Evolutionary conservation across 768 basidiomycete genomes (phyloP).

Genomic region (Hypholoma sublateritium): DNA sequence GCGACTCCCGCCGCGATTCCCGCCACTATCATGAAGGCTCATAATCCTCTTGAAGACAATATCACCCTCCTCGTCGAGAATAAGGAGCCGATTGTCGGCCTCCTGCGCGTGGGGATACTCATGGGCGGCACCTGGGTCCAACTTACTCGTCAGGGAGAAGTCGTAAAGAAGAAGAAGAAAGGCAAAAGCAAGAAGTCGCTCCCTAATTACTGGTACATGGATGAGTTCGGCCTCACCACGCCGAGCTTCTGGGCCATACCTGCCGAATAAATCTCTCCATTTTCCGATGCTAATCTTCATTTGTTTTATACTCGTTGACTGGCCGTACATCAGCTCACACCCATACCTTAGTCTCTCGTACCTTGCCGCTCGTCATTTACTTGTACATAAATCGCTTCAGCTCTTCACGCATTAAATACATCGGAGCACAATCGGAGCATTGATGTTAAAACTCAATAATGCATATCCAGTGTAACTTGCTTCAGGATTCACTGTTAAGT

Average conservation of each 20-base stretch:
- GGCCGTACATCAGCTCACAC: too few relatives aligned
- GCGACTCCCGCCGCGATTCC: conserved; percentile 2
- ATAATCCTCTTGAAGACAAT: conserved; percentile 54
- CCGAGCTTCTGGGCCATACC: conserved; percentile 37
- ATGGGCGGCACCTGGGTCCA: conserved; percentile 71
- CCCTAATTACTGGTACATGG: conserved; percentile 42
- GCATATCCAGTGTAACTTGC: too few relatives aligned
- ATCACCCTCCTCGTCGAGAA: conserved; percentile 57
- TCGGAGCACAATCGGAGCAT: too few relatives aligned
- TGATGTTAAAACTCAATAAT: too few relatives aligned
- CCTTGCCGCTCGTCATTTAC: too few relatives aligned
- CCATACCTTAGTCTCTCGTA: too few relatives aligned
- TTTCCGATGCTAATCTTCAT: background rate
- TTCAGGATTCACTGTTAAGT: too few relatives aligned
- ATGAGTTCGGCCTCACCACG: conserved; percentile 35
- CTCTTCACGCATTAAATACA: too few relatives aligned
- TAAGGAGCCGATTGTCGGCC: conserved; percentile 24
- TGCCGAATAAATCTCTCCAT: background rate
- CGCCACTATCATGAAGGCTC: conserved; percentile 26
- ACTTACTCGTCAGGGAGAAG: conserved; percentile 42
- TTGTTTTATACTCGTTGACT: background rate
- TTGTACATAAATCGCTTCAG: too few relatives aligned
- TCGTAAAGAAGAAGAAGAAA: conserved; percentile 38
- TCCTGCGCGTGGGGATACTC: conserved; percentile 54
- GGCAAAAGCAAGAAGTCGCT: conserved; percentile 30